Conservation (phyloP, 768 basidiomycete genomes). For the Serendipita sp. region DNA sequence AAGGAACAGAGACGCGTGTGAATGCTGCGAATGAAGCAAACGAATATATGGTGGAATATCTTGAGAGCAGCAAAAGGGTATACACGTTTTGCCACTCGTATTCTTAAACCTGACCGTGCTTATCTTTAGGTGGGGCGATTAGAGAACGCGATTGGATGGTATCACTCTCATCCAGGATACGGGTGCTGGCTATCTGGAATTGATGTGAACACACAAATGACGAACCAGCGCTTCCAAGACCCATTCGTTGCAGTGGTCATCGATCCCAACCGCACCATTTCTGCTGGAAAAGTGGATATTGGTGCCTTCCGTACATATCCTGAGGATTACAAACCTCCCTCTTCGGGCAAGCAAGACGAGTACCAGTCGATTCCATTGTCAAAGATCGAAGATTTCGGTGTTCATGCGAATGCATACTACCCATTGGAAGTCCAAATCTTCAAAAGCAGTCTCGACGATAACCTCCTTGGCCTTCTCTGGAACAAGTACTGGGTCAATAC, state of each 20-base stretch:
- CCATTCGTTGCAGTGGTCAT: conserved; percentile 97
- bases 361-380: conserved; percentile 92
- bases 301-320: conserved; percentile 98
- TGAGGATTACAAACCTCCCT: conserved; percentile 78
- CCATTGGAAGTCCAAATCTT: conserved; percentile 88
- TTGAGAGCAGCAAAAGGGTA: conserved; percentile 68
- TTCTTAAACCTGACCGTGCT: background rate
- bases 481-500: conserved; percentile 99
- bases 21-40: conserved; percentile 91
- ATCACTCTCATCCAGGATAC: conserved; percentile 96
- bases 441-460: conserved; percentile 77
- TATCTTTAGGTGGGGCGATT: conserved; percentile 16
- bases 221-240: conserved; percentile 87
- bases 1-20: conserved; percentile 95
- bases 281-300: conserved; percentile 96
- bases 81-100: background rate
- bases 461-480: conserved; percentile 82
- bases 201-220: conserved; percentile 93
- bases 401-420: conserved; percentile 94
- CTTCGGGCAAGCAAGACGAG: conserved; percentile 45
- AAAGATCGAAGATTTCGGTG: conserved; percentile 99
- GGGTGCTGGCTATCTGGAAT: conserved; percentile 99
- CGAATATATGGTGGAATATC: conserved; percentile 96
- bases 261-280: conserved; percentile 95
- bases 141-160: conserved; percentile 86